Percentiles rank a stretch among this genome's conserved stretches.
These are phyloP conservation scores for Bolboschoenus planiculmis DNA, from an alignment of 176 grass and related monocot genomes.

Conservation along the genomic window DNA sequence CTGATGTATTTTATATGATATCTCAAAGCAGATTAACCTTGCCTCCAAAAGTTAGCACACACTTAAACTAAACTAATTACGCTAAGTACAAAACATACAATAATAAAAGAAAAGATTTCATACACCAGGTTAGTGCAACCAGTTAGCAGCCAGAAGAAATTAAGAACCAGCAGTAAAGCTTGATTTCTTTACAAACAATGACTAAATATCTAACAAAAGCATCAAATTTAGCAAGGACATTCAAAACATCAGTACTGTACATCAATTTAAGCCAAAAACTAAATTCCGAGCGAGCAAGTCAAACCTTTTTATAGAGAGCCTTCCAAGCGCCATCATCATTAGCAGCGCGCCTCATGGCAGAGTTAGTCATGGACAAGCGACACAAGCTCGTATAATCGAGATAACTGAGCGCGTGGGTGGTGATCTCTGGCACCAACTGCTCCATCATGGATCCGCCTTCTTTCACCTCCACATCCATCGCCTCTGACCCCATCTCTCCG, in stretches of 20 bases:
- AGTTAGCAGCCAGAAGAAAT: not conserved
- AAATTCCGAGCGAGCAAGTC: not conserved
- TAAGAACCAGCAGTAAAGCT: not conserved
- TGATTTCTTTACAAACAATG: not conserved
- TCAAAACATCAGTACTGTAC: not conserved
- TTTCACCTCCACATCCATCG: constrained; percentile 45
- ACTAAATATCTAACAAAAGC: not conserved
- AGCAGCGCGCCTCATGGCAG: constrained; percentile 87
- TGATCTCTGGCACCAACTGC: constrained; percentile 96
- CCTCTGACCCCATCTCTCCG: constrained; percentile 48
- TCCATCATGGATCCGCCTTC: constrained; percentile 94
- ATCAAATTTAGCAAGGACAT: not conserved
- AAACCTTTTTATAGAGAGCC: constrained; percentile 79
- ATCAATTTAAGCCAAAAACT: not conserved
- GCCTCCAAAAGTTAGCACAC: not conserved
- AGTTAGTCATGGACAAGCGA: constrained; percentile 96
- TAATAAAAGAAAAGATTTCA: not conserved
- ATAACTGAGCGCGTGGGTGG: constrained; percentile 92
- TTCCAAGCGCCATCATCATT: constrained; percentile 97
- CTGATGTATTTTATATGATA: not conserved
- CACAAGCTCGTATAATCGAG: constrained; percentile 93
- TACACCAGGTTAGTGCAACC: not conserved
- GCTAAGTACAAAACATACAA: not conserved
- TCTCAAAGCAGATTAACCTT: not conserved
- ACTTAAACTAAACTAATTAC: not conserved